phyloP scores from a whole-genome alignment of 2,329 filamentous ascomycete species.

The Aspergillus clavatus region DNA sequence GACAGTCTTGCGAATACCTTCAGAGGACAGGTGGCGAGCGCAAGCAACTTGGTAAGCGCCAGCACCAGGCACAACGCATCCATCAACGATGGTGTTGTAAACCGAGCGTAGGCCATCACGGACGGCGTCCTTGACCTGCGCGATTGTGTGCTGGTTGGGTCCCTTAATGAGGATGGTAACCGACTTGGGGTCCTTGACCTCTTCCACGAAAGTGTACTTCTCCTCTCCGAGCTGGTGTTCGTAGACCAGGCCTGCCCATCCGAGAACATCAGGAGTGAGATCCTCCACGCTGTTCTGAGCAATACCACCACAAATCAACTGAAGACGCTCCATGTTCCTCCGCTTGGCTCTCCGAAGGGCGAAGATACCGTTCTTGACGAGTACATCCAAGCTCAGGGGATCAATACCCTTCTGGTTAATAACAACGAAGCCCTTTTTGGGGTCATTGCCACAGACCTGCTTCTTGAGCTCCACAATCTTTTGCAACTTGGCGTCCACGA shows the following conservation, averaged over 20 bases:
- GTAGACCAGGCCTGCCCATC: conserved; percentile 94
- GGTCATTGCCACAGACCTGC: conserved; percentile 87
- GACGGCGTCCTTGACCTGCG: conserved; percentile 93
- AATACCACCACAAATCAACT: conserved; percentile 85
- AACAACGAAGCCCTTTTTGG: conserved; percentile 92
- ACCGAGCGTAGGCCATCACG: conserved; percentile 91
- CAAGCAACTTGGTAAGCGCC: conserved; percentile 96
- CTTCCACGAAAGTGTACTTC: conserved; percentile 98
- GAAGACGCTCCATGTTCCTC: conserved; percentile 97
- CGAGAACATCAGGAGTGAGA: conserved; percentile 77
- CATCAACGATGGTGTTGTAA: conserved; percentile 99
- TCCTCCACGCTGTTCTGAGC: conserved; percentile 97
- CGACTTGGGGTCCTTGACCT: conserved; percentile 97
- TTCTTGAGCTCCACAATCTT: conserved; percentile 99
- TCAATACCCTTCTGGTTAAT: conserved; percentile 99
- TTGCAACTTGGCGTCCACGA: conserved; percentile 92
- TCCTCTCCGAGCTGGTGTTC: conserved; percentile 97
- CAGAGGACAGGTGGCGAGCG: conserved; percentile 78
- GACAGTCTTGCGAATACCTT: conserved; percentile 79
- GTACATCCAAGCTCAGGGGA: conserved; percentile 86
- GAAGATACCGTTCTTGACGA: conserved; percentile 97
- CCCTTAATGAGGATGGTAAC: conserved; percentile 98
- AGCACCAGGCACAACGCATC: conserved; percentile 87
- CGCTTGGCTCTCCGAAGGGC: conserved; percentile 92
- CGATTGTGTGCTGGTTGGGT: conserved; percentile 92